phyloP scores from a whole-genome alignment of 371 early-diverging fungal genomes.

The Zopfochytrium polystomum region DNA sequence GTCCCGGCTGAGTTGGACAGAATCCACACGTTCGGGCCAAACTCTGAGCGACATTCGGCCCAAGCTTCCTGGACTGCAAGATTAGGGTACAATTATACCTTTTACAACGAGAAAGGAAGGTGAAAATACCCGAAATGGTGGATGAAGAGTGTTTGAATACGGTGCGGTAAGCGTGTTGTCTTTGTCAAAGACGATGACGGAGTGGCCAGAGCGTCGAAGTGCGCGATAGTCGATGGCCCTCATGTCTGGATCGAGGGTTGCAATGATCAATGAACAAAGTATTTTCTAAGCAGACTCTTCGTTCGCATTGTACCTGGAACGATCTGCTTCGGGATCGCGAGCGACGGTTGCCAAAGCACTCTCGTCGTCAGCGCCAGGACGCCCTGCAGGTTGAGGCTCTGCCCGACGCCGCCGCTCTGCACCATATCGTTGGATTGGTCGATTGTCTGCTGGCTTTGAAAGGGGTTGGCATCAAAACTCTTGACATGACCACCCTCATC shows the following conservation, averaged over 20 bases:
- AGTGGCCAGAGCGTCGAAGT: slow-evolving; percentile 60
- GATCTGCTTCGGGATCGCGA: slow-evolving; percentile 70
- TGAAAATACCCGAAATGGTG: slow-evolving; percentile 63
- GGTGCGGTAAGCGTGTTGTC: slow-evolving; percentile 92
- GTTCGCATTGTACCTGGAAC: slow-evolving; percentile 58
- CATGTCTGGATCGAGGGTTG: slow-evolving; percentile 56
- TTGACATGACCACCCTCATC: not conserved
- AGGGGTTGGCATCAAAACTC: not conserved
- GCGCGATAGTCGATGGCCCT: slow-evolving; percentile 62
- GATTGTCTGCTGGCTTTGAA: too few species aligned
- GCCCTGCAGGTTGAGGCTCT: slow-evolving; percentile 72
- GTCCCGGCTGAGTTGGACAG: slow-evolving; percentile 96
- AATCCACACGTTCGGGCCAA: slow-evolving; percentile 67
- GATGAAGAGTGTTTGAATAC: slow-evolving; percentile 65
- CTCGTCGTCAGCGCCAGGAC: slow-evolving; percentile 57
- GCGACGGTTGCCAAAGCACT: slow-evolving; percentile 60
- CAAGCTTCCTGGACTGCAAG: slow-evolving; percentile 56
- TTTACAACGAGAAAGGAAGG: not conserved
- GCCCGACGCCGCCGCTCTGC: too few species aligned
- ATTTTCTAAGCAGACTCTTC: too few species aligned
- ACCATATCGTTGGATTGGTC: too few species aligned
- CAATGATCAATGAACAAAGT: too few species aligned
- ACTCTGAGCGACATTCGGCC: slow-evolving; percentile 60
- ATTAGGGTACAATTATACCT: not conserved
- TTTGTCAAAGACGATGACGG: slow-evolving; percentile 74